A percentile compares a stretch with the other conserved stretches of the same genome.
Conservation (phyloP, 78 protist species). For the Cavenderia fasciculata region DNA sequence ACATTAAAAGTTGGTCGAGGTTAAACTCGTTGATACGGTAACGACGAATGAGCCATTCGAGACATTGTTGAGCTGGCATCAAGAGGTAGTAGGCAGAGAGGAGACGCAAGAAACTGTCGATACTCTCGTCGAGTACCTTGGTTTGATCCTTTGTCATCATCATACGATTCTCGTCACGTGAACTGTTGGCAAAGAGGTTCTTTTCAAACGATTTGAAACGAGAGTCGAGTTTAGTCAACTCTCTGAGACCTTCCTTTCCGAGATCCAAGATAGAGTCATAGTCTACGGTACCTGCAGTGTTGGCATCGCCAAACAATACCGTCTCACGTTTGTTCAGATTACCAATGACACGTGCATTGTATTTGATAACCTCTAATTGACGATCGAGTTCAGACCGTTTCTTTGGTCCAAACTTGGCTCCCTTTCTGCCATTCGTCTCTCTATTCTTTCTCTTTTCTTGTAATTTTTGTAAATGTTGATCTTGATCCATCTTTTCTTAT, state of each 20-base stretch:
- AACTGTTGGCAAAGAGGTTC: conserved; percentile 12
- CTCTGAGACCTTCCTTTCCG: conserved; percentile 40
- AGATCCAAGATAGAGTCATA: conserved; percentile 18
- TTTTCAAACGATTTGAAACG: conserved; percentile 24
- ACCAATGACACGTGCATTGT: conserved; percentile 28
- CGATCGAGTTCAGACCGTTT: conserved; percentile 2
- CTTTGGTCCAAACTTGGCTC: too few relatives aligned
- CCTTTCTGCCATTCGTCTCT: too few relatives aligned
- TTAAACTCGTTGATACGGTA: conserved; percentile 79
- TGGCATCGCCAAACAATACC: conserved; percentile 23
- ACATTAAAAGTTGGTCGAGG: conserved; percentile 25
- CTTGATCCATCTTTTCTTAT: too few relatives aligned
- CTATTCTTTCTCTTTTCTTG: background rate
- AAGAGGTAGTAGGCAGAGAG: conserved; percentile 64
- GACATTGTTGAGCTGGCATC: conserved; percentile 71
- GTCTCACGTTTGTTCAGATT: conserved; percentile 17
- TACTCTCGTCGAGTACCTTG: conserved; percentile 24
- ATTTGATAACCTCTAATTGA: conserved; percentile 14
- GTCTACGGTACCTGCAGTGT: conserved; percentile 27
- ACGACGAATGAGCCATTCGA: conserved; percentile 85
- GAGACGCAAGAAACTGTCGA: conserved; percentile 39
- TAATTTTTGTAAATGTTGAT: too few relatives aligned
- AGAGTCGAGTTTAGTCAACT: conserved; percentile 24
- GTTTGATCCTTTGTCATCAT: conserved; percentile 67
- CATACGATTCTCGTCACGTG: conserved; percentile 13